Percentiles rank a stretch among this genome's conserved stretches.
Conservation (phyloP, 345 rosid genomes). For the Syzygium grande region DNA sequence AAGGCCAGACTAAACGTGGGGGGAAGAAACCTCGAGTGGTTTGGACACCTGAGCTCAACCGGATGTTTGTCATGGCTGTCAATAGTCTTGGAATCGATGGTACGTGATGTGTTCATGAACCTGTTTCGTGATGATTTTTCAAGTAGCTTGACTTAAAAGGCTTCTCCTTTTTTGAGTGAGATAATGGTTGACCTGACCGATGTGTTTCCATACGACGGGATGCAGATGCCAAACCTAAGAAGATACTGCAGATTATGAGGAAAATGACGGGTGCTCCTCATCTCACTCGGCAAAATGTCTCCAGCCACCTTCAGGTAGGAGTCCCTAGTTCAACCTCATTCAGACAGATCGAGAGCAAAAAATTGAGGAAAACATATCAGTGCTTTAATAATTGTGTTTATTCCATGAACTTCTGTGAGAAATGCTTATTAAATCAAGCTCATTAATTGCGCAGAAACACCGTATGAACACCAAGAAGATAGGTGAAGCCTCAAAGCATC, state of each 20-base stretch:
- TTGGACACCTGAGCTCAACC: not conserved
- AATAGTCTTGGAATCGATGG: not conserved
- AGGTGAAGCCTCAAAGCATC: not conserved
- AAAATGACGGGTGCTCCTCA: not conserved
- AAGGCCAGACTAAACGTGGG: not conserved
- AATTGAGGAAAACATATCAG: not conserved
- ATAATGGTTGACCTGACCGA: not conserved
- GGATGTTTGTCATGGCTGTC: not conserved
- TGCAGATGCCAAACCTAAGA: not conserved
- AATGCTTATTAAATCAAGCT: not conserved
- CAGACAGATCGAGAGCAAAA: not conserved
- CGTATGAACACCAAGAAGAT: not conserved
- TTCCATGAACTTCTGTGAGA: not conserved
- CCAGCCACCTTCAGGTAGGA: constrained; percentile 1
- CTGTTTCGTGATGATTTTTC: not conserved
- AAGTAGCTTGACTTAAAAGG: not conserved
- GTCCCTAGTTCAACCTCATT: not conserved
- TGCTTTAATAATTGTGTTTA: not conserved
- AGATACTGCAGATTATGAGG: not conserved
- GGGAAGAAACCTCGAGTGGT: not conserved
- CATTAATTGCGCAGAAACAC: not conserved
- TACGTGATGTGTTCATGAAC: not conserved
- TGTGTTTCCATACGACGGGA: not conserved
- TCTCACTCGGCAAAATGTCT: not conserved
- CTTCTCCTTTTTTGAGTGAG: not conserved